These are phyloP conservation scores for Aegilops speltoides DNA, from an alignment of 176 grass and related monocot genomes.

Conservation along the genomic window DNA sequence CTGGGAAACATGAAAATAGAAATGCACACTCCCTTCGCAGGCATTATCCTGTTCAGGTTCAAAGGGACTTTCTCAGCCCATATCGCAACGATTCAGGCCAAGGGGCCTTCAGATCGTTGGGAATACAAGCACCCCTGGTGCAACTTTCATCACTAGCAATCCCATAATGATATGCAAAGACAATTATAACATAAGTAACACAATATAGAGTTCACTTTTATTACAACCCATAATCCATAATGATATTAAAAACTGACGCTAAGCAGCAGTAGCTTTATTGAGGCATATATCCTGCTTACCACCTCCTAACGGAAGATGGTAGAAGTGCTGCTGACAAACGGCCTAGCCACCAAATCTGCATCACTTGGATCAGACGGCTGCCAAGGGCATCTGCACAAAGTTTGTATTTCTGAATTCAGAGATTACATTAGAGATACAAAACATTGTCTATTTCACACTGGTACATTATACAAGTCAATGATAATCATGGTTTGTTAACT, in stretches of 20 bases:
- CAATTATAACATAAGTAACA: conserved; percentile 18
- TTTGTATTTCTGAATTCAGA: conserved; percentile 28
- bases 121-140: conserved; percentile 93
- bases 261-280: conserved; percentile 59
- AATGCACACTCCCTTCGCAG: conserved; percentile 99
- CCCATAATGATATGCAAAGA: conserved; percentile 29
- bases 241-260: conserved; percentile 35
- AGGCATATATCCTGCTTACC: conserved; percentile 78
- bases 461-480: background rate
- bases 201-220: conserved; percentile 49
- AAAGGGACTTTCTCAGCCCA: conserved; percentile 99
- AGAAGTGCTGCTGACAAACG: conserved; percentile 23
- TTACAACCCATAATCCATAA: conserved; percentile 55
- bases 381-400: conserved; percentile 34
- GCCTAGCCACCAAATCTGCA: conserved; percentile 8
- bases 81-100: conserved; percentile 45
- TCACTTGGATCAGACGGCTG: background rate
- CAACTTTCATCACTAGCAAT: conserved; percentile 80
- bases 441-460: conserved; percentile 1
- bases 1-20: conserved; percentile 71
- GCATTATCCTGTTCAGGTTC: conserved; percentile 99
- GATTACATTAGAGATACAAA: conserved; percentile 5
- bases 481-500: conserved; percentile 8
- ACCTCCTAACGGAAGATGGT: conserved; percentile 48
- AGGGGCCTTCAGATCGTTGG: conserved; percentile 40